Conservation (phyloP, 2,329 filamentous ascomycete species). For the Nakataea oryzae region DNA sequence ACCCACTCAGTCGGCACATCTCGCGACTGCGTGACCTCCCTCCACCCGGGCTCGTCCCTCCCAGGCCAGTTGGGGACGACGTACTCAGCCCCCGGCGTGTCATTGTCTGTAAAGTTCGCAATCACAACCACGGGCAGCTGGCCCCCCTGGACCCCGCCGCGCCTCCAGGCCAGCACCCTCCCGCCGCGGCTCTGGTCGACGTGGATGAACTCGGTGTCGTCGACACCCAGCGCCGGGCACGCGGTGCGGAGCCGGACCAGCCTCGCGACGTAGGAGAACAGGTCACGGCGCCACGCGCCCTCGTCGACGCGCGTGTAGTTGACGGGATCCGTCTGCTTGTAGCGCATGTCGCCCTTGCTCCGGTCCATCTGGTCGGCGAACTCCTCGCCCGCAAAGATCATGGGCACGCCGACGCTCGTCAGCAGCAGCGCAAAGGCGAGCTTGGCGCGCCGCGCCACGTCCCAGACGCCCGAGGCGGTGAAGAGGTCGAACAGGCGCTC, state of each 20-base stretch:
- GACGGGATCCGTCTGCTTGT: constrained; percentile 16
- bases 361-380: constrained; percentile 15
- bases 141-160: constrained; percentile 3
- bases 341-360: constrained; percentile 11
- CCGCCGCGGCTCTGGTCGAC: constrained; percentile 10
- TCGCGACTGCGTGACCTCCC: constrained; percentile 12
- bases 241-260: constrained; percentile 11
- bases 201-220: constrained; percentile 14
- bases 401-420: constrained; percentile 15
- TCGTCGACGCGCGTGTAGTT: constrained; percentile 13
- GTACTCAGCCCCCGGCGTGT: constrained; percentile 11
- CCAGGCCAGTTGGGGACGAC: constrained; percentile 13
- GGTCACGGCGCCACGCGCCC: constrained; percentile 10
- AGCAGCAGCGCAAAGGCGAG: constrained; percentile 14
- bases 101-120: constrained; percentile 13
- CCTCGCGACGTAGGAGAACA: constrained; percentile 13
- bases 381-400: constrained; percentile 18
- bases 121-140: constrained; percentile 10
- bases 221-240: constrained; percentile 13
- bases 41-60: constrained; percentile 8
- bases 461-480: constrained; percentile 8
- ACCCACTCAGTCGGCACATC: constrained; percentile 13
- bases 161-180: constrained; percentile 12
- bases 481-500: constrained; percentile 14
- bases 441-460: constrained; percentile 10